Conservation (phyloP, 768 basidiomycete genomes). For the Russula griseocarnosa region DNA sequence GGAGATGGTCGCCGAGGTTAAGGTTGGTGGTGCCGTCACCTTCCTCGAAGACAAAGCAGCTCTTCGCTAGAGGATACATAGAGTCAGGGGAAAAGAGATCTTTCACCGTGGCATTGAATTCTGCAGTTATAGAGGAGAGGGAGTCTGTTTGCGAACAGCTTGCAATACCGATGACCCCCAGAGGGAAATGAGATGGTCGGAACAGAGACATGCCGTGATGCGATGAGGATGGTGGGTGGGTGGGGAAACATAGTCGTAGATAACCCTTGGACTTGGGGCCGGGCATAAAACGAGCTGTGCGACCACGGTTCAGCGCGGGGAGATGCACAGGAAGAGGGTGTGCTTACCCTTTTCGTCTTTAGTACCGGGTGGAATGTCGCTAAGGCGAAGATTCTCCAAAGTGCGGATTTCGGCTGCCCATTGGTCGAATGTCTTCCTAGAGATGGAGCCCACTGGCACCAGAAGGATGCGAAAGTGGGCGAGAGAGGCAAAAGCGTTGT, state of each 20-base stretch:
- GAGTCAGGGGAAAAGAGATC: slow-evolving; percentile 64
- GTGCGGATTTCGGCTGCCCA: slow-evolving; percentile 71
- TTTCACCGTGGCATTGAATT: slow-evolving; percentile 61
- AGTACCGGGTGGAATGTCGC: slow-evolving; percentile 76
- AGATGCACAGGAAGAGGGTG: neutral
- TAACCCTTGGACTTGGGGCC: slow-evolving; percentile 68
- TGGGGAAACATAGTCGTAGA: slow-evolving; percentile 75
- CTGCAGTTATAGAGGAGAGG: slow-evolving; percentile 49
- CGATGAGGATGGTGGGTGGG: slow-evolving; percentile 67
- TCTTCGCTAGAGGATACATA: slow-evolving; percentile 73
- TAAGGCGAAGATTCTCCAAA: slow-evolving; percentile 69
- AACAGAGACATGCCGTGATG: slow-evolving; percentile 68
- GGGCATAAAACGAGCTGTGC: slow-evolving; percentile 77
- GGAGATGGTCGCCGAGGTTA: slow-evolving; percentile 51
- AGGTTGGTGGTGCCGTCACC: slow-evolving; percentile 50
- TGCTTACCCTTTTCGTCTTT: slow-evolving; percentile 70
- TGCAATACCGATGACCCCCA: slow-evolving; percentile 87
- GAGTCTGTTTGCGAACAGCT: slow-evolving; percentile 57
- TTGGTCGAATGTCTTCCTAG: slow-evolving; percentile 61
- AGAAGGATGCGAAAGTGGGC: slow-evolving; percentile 84
- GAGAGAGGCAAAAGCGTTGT: slow-evolving; percentile 71
- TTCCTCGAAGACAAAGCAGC: slow-evolving; percentile 85
- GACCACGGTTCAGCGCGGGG: slow-evolving; percentile 10
- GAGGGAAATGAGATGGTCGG: slow-evolving; percentile 73
- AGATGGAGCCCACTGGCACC: slow-evolving; percentile 78